Base-by-base conservation (phyloP, 495 filamentous ascomycete species). In the Penicillium antarcticum region DNA sequence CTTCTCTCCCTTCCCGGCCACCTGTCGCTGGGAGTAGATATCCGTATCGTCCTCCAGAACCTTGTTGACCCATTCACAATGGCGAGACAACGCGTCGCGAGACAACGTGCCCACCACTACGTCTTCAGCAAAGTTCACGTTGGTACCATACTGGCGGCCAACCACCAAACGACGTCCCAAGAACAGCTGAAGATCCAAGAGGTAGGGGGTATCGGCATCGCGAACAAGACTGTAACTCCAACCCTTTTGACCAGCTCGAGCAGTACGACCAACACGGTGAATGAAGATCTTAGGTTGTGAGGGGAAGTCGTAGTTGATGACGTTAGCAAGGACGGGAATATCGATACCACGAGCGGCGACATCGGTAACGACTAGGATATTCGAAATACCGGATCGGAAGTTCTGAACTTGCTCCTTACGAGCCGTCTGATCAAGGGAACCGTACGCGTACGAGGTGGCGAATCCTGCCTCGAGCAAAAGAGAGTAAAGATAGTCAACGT, bases 231-330 rank as follows among this genome's bases (percentile, higher is more conserved):
- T 95, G 74, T 94, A 99, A 72, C 87, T 87, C 94, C 95, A 97
- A 46, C 94, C 94, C 43, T 83, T 81, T 51, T 86, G 86, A 7
- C 95, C 95, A 37, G 94, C 94, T 79, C 94, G 82, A 19, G 94
- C 94, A 11, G 94, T 97, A 65, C 94, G 83, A 54, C 94, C 94
- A 23, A 99, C 95, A 60, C 94, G 87, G 68, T 99, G 94, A 51
- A 99, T 86, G 58, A 92, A 97, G 14, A 97, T 83, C 68, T 99
- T 99, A 19, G 94, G 91, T 59, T 97, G 92, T 5, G 92, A 86
- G 3, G 94, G 94, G 61, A 99, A 97, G 55, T 97, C 91, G 74
- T 95, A 99, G 74, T 99, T 97, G 73, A 99, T 94, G 44, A 97
- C 94, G 63, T 99, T 97, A 35, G 90, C 91, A 10, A 99, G 82